These are phyloP conservation scores for Phanerochaete carnosa DNA, from an alignment of 768 basidiomycete species.

Conservation along the genomic window DNA sequence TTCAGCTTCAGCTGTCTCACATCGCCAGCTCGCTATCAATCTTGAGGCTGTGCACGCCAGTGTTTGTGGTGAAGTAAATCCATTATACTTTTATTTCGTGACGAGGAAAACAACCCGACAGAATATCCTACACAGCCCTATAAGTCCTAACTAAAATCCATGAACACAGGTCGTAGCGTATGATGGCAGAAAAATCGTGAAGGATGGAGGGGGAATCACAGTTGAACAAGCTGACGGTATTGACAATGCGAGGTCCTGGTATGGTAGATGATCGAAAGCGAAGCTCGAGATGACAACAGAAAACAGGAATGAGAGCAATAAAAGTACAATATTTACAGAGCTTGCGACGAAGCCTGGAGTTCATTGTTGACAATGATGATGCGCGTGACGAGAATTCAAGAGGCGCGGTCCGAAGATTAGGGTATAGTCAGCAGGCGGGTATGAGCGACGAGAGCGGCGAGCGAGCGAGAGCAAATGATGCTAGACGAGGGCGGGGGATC, in stretches of 20 bases:
- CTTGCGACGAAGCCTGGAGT: not conserved
- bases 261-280: not conserved
- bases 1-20: too few relatives aligned
- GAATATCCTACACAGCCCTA: not conserved
- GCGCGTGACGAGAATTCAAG: not conserved
- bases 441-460: not conserved
- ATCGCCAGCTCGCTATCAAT: too few relatives aligned
- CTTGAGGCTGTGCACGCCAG: too few relatives aligned
- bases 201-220: not conserved
- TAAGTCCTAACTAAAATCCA: not conserved
- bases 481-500: not conserved
- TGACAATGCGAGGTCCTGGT: not conserved
- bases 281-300: not conserved
- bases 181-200: not conserved
- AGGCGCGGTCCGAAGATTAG: not conserved
- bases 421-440: not conserved
- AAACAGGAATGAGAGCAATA: slow-evolving; percentile 1
- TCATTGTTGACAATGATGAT: not conserved
- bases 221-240: not conserved
- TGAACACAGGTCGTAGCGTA: not conserved
- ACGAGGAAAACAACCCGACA: not conserved
- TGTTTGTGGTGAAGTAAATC: not conserved
- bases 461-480: not conserved
- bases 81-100: not conserved
- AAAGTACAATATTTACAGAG: slow-evolving; percentile 3